Percentiles rank a stretch among this genome's conserved stretches.
phyloP scores from a whole-genome alignment of 2,329 filamentous ascomycete species.

The Beauveria asiatica region DNA sequence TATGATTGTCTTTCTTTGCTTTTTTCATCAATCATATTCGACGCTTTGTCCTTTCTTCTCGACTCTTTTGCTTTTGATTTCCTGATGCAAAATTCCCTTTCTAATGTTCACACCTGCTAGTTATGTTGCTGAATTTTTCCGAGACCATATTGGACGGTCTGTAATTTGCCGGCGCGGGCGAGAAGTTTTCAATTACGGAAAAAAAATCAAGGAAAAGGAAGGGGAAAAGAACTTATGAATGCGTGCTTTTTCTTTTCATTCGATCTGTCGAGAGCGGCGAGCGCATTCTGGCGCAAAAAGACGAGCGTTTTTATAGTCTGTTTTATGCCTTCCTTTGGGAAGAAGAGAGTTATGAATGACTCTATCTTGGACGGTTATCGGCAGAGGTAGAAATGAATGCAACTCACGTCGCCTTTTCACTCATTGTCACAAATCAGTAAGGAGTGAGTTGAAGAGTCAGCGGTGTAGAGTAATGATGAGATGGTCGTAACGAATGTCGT shows the following conservation, averaged over 20 bases:
- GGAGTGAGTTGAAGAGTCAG: background rate
- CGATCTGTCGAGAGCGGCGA: background rate
- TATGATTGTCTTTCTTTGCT: slow-evolving; percentile 1
- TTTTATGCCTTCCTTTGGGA: background rate
- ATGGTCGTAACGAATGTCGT: background rate
- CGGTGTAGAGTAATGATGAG: background rate
- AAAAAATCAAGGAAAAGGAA: background rate
- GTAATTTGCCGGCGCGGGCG: background rate
- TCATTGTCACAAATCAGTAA: background rate
- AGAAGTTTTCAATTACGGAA: background rate
- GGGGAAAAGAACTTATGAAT: background rate
- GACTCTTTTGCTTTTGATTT: background rate
- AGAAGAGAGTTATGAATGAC: background rate
- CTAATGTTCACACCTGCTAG: background rate
- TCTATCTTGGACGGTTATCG: too few relatives aligned
- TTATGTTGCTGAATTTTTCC: background rate
- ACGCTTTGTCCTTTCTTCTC: background rate
- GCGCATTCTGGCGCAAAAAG: slow-evolving; percentile 1
- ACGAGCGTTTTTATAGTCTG: background rate
- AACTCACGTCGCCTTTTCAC: background rate
- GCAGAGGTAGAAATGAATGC: background rate
- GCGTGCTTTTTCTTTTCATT: background rate
- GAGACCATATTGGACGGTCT: background rate
- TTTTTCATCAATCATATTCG: background rate
- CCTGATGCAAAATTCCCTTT: background rate